These are phyloP conservation scores for Aspergillus pseudotamarii DNA, from an alignment of 2,329 filamentous ascomycete genomes.

Conservation along the genomic window DNA sequence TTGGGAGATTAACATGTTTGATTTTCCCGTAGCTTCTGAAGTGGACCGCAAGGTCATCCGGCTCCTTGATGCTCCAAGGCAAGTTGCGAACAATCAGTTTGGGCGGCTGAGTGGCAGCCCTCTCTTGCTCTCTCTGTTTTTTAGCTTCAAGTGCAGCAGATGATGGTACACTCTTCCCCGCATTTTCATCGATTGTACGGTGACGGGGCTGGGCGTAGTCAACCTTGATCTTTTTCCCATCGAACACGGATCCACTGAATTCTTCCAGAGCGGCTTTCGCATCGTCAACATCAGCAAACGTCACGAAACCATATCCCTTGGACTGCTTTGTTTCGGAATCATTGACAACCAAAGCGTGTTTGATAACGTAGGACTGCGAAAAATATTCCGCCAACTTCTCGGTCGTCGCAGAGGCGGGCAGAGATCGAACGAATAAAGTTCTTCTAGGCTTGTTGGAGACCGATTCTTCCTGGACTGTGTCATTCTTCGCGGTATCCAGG, in stretches of 20 bases:
- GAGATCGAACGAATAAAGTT: slow-evolving; percentile 87
- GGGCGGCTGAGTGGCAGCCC: slow-evolving; percentile 63
- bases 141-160: slow-evolving; percentile 41
- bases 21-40: slow-evolving; percentile 92
- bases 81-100: slow-evolving; percentile 90
- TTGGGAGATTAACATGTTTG: slow-evolving; percentile 82
- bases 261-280: slow-evolving; percentile 78
- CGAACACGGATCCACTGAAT: slow-evolving; percentile 75
- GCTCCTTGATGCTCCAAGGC: slow-evolving; percentile 90
- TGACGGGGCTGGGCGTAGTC: slow-evolving; percentile 87
- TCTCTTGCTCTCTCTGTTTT: slow-evolving; percentile 58
- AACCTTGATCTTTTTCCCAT: slow-evolving; percentile 79
- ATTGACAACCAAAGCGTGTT: slow-evolving; percentile 89
- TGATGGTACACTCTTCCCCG: slow-evolving; percentile 44
- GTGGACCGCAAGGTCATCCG: slow-evolving; percentile 75
- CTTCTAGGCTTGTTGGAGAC: slow-evolving; percentile 48
- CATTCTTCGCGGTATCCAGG: slow-evolving; percentile 27
- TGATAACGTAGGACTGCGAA: slow-evolving; percentile 90
- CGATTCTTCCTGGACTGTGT: slow-evolving; percentile 22
- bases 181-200: slow-evolving; percentile 62
- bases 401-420: slow-evolving; percentile 76
- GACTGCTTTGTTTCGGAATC: slow-evolving; percentile 85
- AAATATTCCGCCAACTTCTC: slow-evolving; percentile 86
- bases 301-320: slow-evolving; percentile 94
- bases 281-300: slow-evolving; percentile 91